Conservation (phyloP, 2,329 filamentous ascomycete species). For the Ceratocystis smalleyi region DNA sequence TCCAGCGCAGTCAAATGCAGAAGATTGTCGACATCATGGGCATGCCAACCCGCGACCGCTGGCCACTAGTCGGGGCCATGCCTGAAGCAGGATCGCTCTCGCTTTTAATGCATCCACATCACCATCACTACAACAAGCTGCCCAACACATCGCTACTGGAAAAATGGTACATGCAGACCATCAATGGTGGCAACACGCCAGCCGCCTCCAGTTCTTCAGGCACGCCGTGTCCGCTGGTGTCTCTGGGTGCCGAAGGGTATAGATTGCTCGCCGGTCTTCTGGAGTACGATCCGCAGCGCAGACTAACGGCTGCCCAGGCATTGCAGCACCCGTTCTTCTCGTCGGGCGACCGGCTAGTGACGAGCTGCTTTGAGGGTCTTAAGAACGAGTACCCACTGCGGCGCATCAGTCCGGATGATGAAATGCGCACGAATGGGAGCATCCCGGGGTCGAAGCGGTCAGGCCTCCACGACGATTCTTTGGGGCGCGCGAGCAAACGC, state of each 20-base stretch:
- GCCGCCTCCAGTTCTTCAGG: slow-evolving; percentile 31
- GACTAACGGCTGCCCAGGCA: slow-evolving; percentile 74
- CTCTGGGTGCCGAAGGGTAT: slow-evolving; percentile 61
- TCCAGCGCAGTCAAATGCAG: slow-evolving; percentile 96
- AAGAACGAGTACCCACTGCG: slow-evolving; percentile 80
- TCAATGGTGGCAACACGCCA: slow-evolving; percentile 41
- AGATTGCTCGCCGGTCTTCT: slow-evolving; percentile 67
- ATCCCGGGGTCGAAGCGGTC: slow-evolving; percentile 82
- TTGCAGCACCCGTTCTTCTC: slow-evolving; percentile 84
- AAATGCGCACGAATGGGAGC: slow-evolving; percentile 69
- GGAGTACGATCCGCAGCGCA: slow-evolving; percentile 82
- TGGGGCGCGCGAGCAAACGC: slow-evolving; percentile 48
- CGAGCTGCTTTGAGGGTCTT: slow-evolving; percentile 81
- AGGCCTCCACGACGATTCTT: slow-evolving; percentile 62
- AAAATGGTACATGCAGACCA: slow-evolving; percentile 61
- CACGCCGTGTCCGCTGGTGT: slow-evolving; percentile 32
- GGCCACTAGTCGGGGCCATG: slow-evolving; percentile 73
- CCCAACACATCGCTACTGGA: slow-evolving; percentile 43
- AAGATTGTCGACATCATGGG: slow-evolving; percentile 97
- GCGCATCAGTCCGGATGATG: slow-evolving; percentile 83
- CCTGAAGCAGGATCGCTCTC: slow-evolving; percentile 64
- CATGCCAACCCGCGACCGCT: slow-evolving; percentile 71
- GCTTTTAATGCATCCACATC: slow-evolving; percentile 21
- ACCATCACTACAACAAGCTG: slow-evolving; percentile 22
- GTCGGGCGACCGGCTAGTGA: slow-evolving; percentile 53